Conservation (phyloP, 139 green algal genomes). For the Chlamydomonas schloesseri region DNA sequence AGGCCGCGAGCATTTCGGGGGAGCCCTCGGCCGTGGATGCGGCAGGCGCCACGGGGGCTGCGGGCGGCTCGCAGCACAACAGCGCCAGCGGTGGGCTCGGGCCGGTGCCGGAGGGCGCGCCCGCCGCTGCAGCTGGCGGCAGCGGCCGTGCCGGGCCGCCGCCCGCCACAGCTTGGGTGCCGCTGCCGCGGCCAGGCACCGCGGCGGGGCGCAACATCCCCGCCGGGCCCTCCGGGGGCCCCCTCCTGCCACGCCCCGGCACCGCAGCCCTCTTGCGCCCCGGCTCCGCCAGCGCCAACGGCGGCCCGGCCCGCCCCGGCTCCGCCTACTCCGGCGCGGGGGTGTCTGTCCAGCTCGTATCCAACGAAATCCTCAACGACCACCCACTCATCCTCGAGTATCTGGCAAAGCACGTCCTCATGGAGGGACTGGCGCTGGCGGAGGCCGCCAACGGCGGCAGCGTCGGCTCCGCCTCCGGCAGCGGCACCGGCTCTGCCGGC, state of each 20-base stretch:
- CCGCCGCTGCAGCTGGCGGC: no score
- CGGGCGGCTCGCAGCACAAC: no score
- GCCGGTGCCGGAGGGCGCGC: no score
- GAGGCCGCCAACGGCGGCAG: background rate
- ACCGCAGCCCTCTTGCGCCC: background rate
- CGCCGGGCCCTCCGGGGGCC: background rate
- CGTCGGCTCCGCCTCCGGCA: background rate
- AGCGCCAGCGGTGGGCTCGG: no score
- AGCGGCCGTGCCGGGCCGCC: background rate
- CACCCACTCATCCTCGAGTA: slow-evolving; percentile 60
- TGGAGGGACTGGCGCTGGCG: slow-evolving; percentile 34
- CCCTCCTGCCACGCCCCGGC: background rate
- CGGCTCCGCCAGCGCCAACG: background rate
- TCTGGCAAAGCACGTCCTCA: slow-evolving; percentile 55
- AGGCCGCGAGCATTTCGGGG: background rate
- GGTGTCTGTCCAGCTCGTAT: slow-evolving; percentile 17
- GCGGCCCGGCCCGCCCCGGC: background rate
- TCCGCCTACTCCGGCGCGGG: slow-evolving; percentile 4
- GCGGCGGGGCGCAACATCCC: slow-evolving; percentile 1
- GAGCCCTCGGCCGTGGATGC: background rate
- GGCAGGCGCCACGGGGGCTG: background rate
- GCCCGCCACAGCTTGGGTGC: background rate
- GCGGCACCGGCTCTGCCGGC: background rate
- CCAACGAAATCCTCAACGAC: slow-evolving; percentile 55
- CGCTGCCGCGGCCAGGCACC: slow-evolving; percentile 4